Base-by-base conservation (phyloP, 345 rosid species). In the Alliaria petiolata region DNA sequence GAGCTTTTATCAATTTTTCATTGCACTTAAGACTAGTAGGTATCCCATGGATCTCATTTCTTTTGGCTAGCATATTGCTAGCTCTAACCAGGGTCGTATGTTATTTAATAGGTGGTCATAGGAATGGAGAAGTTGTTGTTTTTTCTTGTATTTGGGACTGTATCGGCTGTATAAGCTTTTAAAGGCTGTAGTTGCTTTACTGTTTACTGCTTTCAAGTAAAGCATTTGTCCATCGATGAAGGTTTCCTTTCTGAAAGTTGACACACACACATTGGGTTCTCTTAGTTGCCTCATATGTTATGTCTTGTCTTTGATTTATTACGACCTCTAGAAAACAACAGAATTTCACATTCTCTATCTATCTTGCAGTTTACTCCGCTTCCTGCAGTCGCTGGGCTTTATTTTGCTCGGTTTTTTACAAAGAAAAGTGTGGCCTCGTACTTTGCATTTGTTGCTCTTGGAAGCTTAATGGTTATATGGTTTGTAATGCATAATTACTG, bases 391-490 rank as follows among this genome's bases (percentile, higher is more conserved):
- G 86, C 97, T 76, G 99, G 98, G 70, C 90, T 92, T 83, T 92
- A 84, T 72, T 84, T 95, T 70, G 97, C 99, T 74, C 90, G 96
- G 1, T 90, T 92, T 81, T 83, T 92, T 58, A 87, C 99, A 33
- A 95, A 85, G 86, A 92, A 85, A 82, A 89, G 95, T 78, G 76
- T 90, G 64, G 73, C 91, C 28, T 95, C 99, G 1, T 95, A 95
- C 85, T 95, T 90, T 77, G 87, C 92, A 51, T 95, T 90, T 76
- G 87, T 85, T 76, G 83, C 85, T 59, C 97, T 95, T 68, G 98
- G 98, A 79, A 95, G 98, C 84, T 78, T 90, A 86, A 88, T 90
- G 88, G 89, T 88, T 16, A 77, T 84, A 59, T 95, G 97, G 99
- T 90, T 95, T 80, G 87, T 90, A 72, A 58, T 92, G 79, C 97